Percentiles rank a stretch among this genome's conserved stretches.
These are phyloP conservation scores for Eucalyptus urophylla DNA, from an alignment of 345 rosid species.

Conservation along the genomic window DNA sequence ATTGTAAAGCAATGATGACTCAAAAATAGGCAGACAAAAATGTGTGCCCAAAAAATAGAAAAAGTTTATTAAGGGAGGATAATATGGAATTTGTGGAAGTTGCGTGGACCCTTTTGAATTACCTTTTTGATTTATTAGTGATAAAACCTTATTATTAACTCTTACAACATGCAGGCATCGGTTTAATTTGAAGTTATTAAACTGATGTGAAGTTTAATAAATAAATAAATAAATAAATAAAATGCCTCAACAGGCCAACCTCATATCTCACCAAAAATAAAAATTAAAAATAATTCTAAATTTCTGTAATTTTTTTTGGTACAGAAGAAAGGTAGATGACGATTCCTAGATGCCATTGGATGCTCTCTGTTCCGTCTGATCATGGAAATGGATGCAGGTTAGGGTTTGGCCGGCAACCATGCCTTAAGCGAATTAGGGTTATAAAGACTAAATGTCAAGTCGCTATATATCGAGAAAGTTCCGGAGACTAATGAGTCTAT, in stretches of 20 bases:
- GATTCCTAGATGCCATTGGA: neutral
- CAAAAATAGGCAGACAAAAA: too few species aligned
- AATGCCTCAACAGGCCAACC: neutral
- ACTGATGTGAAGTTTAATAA: neutral
- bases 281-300: neutral
- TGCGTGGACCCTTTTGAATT: neutral
- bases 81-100: neutral
- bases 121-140: neutral
- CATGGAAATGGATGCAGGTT: neutral
- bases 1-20: neutral
- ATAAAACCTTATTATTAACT: neutral
- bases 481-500: too few species aligned
- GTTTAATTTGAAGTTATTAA: neutral
- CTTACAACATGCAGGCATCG: neutral
- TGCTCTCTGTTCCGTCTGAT: neutral
- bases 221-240: too few species aligned
- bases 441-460: too few species aligned
- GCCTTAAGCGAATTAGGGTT: neutral
- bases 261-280: neutral
- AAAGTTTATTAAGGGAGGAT: too few species aligned
- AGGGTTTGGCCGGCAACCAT: neutral
- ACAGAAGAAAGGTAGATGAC: neutral
- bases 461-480: too few species aligned
- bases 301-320: neutral
- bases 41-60: too few species aligned